phyloP scores from a whole-genome alignment of 179 eudicot genomes.

The Spinacia oleracea region DNA sequence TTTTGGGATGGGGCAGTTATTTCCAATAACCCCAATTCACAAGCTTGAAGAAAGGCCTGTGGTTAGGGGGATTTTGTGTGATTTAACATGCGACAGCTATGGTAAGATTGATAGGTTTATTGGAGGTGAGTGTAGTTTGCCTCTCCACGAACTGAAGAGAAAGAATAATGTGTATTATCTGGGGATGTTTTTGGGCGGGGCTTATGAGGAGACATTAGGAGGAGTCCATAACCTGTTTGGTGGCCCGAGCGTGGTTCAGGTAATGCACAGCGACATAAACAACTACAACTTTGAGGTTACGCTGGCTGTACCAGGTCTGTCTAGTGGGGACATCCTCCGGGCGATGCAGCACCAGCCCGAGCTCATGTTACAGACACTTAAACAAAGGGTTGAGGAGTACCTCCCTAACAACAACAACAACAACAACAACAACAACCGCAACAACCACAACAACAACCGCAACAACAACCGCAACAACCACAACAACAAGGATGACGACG shows the following conservation, averaged over 20 bases:
- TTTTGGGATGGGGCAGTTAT: conserved; percentile 92
- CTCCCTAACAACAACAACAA: conserved; percentile 37
- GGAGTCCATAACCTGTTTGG: conserved; percentile 91
- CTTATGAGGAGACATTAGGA: conserved; percentile 95
- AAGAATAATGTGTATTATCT: conserved; percentile 53
- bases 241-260: conserved; percentile 86
- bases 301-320: conserved; percentile 69
- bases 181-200: conserved; percentile 98
- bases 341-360: conserved; percentile 95
- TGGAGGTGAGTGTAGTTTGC: conserved; percentile 76
- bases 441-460: too few species aligned
- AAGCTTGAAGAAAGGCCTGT: conserved; percentile 64
- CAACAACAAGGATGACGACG: too few species aligned
- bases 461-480: too few species aligned
- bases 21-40: conserved; percentile 82
- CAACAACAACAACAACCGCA: too few species aligned
- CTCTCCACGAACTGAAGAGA: conserved; percentile 65
- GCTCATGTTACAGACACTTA: conserved; percentile 81
- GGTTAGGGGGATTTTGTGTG: conserved; percentile 65
- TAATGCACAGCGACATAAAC: conserved; percentile 77
- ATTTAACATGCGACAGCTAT: conserved; percentile 91
- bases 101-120: conserved; percentile 88
- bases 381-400: conserved; percentile 76
- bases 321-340: conserved; percentile 74
- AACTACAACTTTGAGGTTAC: conserved; percentile 87